Evolutionary conservation across 352 stramenopile genomes (phyloP), one percentile per base, ranked within the genome.

Genomic region (Phytophthora chlamydospora): DNA sequence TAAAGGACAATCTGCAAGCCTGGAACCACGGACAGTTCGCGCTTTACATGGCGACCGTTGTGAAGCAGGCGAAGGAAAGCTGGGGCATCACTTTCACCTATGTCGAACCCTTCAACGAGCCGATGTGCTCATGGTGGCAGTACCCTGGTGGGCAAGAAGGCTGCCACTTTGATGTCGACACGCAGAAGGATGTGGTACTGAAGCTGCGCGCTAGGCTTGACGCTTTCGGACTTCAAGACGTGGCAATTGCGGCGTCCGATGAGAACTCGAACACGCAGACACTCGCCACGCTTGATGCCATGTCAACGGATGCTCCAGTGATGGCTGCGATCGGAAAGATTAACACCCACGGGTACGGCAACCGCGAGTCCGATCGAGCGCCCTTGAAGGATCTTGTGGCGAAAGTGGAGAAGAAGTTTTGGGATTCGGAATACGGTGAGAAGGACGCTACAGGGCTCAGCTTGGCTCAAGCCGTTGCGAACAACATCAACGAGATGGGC

Each of bases 391-490:
- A 49, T 6, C 60, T 85, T 2, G 43, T 56, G 32, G 61, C 41
- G 16, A 60, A 66, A 8, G 56, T 68, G 1, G 55, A 55, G 14
- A 89, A 80, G 50, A 71, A 56, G 21, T 51, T 89, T 0, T 89
- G 79, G 76, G 76, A 89, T 49, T 89, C 79, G 0, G 79, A 89
- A 46, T 82, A 89, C 45, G 76, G 76, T 7, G 79, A 89, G 38
- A 66, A 50, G 9, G 79, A 89, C 32, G 74, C 36, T 2, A 71
- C 68, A 8, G 79, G 76, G 19, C 42, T 86, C 6, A 80, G 49
- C 33, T 59, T 89, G 55, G 79, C 72, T 16, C 71, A 86, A 58
- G 76, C 72, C 0, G 71, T 89, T 44, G 66, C 64, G 0, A 66
- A 80, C 12, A 73, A 89, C 34, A 78, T 89, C 36, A 89, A 89